Conservation (phyloP, 768 basidiomycete species). For the Russula olivacea region DNA sequence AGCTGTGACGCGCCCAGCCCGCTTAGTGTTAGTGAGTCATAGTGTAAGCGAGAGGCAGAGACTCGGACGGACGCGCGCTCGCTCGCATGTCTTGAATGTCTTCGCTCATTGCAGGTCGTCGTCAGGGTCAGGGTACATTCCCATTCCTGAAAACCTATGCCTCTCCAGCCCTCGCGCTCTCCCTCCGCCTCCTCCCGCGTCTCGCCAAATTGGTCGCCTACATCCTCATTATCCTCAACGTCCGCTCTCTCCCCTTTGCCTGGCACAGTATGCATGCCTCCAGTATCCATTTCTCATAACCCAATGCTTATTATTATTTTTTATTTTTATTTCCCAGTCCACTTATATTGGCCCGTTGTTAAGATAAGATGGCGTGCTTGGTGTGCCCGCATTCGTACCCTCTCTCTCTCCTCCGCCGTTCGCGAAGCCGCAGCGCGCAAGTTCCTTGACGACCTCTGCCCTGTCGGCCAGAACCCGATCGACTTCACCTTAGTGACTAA, state of each 20-base stretch:
- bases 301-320: neutral
- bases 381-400: slow-evolving; percentile 8
- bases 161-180: neutral
- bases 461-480: slow-evolving; percentile 27
- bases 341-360: slow-evolving; percentile 12
- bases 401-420: slow-evolving; percentile 7
- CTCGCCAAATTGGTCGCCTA: slow-evolving; percentile 11
- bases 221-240: neutral
- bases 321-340: slow-evolving; percentile 2
- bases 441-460: slow-evolving; percentile 22
- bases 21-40: too few relatives aligned
- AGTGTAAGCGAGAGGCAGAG: too few relatives aligned
- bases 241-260: slow-evolving; percentile 20
- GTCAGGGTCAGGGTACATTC: too few relatives aligned
- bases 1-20: too few relatives aligned
- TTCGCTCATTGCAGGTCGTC: neutral
- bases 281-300: neutral
- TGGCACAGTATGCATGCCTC: slow-evolving; percentile 22
- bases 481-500: slow-evolving; percentile 20
- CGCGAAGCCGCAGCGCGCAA: neutral
- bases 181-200: slow-evolving; percentile 11
- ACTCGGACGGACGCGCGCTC: neutral
- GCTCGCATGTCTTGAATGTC: neutral
- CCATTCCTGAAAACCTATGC: neutral
- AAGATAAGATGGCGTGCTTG: slow-evolving; percentile 6